Conservation (phyloP, 129 eudicot species). For the Tanacetum coccineum region DNA sequence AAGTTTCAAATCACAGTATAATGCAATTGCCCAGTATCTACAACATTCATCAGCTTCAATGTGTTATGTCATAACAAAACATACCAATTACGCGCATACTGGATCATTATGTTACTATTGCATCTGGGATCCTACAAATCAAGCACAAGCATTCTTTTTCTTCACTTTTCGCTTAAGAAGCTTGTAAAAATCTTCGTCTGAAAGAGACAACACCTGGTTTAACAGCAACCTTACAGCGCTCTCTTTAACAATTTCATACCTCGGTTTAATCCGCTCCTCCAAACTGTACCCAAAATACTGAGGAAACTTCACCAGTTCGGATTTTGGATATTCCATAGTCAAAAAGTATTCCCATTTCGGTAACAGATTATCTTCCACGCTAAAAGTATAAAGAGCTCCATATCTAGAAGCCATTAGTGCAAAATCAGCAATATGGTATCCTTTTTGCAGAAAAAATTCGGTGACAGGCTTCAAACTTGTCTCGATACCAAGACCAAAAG, state of each 20-base stretch:
- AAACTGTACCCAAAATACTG: slow-evolving; percentile 86
- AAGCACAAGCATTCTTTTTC: slow-evolving; percentile 45
- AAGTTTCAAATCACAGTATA: slow-evolving; percentile 23
- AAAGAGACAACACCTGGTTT: slow-evolving; percentile 73
- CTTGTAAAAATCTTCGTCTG: slow-evolving; percentile 52
- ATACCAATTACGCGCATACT: slow-evolving; percentile 24
- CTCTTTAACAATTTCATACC: slow-evolving; percentile 54
- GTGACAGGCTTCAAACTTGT: slow-evolving; percentile 74
- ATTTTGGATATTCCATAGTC: slow-evolving; percentile 59
- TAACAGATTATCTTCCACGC: slow-evolving; percentile 52
- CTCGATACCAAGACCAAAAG: slow-evolving; percentile 83
- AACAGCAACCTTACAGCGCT: slow-evolving; percentile 64
- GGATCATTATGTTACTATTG: slow-evolving; percentile 27
- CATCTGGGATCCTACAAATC: slow-evolving; percentile 23
- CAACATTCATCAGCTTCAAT: slow-evolving; percentile 30
- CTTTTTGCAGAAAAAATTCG: slow-evolving; percentile 63
- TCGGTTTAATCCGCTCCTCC: slow-evolving; percentile 78
- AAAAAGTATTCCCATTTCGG: slow-evolving; percentile 87
- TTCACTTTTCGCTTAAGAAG: slow-evolving; percentile 60
- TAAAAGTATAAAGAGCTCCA: slow-evolving; percentile 55
- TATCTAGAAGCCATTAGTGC: slow-evolving; percentile 68
- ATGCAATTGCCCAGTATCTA: slow-evolving; percentile 25
- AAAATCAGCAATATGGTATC: slow-evolving; percentile 59
- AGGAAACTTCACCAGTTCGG: slow-evolving; percentile 79
- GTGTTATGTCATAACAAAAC: slow-evolving; percentile 6